phyloP scores from a whole-genome alignment of 108 stramenopile species.

The Pseudonitzschia delicatissima region DNA sequence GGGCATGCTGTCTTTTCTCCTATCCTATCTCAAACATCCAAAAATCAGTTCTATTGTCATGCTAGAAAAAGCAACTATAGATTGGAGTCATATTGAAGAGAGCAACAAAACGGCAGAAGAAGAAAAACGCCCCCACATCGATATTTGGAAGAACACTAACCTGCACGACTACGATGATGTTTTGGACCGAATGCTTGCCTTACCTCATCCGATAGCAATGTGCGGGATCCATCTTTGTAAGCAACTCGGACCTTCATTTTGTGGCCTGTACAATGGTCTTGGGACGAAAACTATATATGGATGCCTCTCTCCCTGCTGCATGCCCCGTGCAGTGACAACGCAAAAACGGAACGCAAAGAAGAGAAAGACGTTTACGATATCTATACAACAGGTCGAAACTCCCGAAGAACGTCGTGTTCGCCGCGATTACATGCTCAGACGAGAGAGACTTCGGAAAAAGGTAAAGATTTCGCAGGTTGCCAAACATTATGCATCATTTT shows the following conservation, averaged over 20 bases:
- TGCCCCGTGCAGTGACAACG: conserved; percentile 50
- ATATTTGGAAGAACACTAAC: conserved; percentile 56
- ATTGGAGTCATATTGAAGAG: conserved; percentile 59
- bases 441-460: conserved; percentile 33
- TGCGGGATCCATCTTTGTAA: conserved; percentile 75
- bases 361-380: conserved; percentile 5
- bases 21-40: conserved; percentile 45
- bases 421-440: conserved; percentile 37
- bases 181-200: conserved; percentile 39
- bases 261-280: conserved; percentile 57
- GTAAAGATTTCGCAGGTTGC: too few species aligned
- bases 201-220: conserved; percentile 43
- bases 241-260: conserved; percentile 53
- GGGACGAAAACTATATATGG: conserved; percentile 48
- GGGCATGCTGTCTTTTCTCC: conserved; percentile 61
- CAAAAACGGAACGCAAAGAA: conserved; percentile 18
- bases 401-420: conserved; percentile 7
- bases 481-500: too few species aligned
- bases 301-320: conserved; percentile 68
- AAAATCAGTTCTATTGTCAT: conserved; percentile 44
- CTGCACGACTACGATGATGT: conserved; percentile 62
- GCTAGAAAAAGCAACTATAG: conserved; percentile 62
- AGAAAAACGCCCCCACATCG: conserved; percentile 35
- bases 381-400: conserved; percentile 17
- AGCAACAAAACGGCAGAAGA: conserved; percentile 38